These are phyloP conservation scores for Trichocomaceae sp. DNA, from an alignment of 2,329 filamentous ascomycete species.

Conservation along the genomic window DNA sequence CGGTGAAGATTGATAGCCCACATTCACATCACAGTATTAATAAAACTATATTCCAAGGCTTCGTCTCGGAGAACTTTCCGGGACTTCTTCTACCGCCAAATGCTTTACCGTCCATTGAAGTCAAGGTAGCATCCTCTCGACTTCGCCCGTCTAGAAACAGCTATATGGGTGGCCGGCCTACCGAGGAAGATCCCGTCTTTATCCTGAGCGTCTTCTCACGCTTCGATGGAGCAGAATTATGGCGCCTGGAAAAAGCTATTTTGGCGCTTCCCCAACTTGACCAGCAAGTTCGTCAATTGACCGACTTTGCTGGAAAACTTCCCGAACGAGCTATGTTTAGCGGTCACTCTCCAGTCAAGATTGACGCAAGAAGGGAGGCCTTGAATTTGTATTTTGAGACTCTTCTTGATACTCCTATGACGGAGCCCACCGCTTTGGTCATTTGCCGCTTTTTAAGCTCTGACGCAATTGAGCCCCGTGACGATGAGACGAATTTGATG, in stretches of 20 bases:
- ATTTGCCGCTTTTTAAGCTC: constrained; percentile 80
- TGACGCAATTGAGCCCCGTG: constrained; percentile 52
- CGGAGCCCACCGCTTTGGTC: constrained; percentile 67
- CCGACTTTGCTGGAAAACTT: constrained; percentile 65
- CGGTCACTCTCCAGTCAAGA: constrained; percentile 86
- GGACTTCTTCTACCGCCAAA: constrained; percentile 81
- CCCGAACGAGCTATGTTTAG: constrained; percentile 83
- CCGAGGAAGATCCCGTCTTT: constrained; percentile 90
- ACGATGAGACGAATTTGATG: constrained; percentile 48
- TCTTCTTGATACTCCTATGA: constrained; percentile 74
- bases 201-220: constrained; percentile 79
- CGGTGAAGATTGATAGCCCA: constrained; percentile 31
- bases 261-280: constrained; percentile 75
- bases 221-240: constrained; percentile 60
- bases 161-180: constrained; percentile 67
- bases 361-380: constrained; percentile 76
- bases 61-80: constrained; percentile 80
- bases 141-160: constrained; percentile 87
- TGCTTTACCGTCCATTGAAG: constrained; percentile 74
- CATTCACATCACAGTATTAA: constrained; percentile 26
- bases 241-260: constrained; percentile 91
- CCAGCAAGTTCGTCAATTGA: constrained; percentile 66
- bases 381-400: constrained; percentile 81
- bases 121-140: constrained; percentile 88
- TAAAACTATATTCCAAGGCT: constrained; percentile 61